A percentile compares a stretch with the other conserved stretches of the same genome.
phyloP scores from a whole-genome alignment of 2,329 filamentous ascomycete genomes.

The Aspergillus fijiensis region DNA sequence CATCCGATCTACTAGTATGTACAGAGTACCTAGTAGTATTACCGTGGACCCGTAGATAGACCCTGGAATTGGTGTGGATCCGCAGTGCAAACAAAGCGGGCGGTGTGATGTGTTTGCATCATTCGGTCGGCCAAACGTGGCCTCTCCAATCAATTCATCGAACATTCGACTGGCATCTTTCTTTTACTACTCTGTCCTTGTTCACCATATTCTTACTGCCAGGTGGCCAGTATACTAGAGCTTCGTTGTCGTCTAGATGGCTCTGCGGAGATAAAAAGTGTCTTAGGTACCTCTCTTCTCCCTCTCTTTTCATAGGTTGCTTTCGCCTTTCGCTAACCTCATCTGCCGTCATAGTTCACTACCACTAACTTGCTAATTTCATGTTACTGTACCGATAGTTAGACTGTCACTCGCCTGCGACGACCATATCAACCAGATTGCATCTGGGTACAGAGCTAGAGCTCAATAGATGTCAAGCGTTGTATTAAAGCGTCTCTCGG shows the following conservation, averaged over 20 bases:
- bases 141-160: conserved; percentile 17
- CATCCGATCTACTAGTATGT: not conserved
- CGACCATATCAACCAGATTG: not conserved
- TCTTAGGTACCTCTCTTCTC: not conserved
- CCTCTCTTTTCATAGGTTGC: not conserved
- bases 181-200: conserved; percentile 11
- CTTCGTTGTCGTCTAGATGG: conserved; percentile 30
- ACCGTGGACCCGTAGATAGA: not conserved
- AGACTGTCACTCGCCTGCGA: not conserved
- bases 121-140: conserved; percentile 22
- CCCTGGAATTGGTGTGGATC: conserved; percentile 6
- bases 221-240: conserved; percentile 33
- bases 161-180: conserved; percentile 8
- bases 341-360: not conserved
- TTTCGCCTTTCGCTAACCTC: not conserved
- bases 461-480: not conserved
- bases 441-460: not conserved
- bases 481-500: not conserved
- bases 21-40: too few species aligned
- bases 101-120: conserved; percentile 12
- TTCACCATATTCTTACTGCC: conserved; percentile 26
- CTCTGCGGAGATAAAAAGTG: conserved; percentile 17
- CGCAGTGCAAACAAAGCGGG: conserved; percentile 19
- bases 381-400: not conserved
- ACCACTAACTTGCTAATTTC: not conserved